A percentile compares a stretch with the other conserved stretches of the same genome.
phyloP scores from a whole-genome alignment of 2,329 filamentous ascomycete genomes.

The Pseudogymnoascus sp. region DNA sequence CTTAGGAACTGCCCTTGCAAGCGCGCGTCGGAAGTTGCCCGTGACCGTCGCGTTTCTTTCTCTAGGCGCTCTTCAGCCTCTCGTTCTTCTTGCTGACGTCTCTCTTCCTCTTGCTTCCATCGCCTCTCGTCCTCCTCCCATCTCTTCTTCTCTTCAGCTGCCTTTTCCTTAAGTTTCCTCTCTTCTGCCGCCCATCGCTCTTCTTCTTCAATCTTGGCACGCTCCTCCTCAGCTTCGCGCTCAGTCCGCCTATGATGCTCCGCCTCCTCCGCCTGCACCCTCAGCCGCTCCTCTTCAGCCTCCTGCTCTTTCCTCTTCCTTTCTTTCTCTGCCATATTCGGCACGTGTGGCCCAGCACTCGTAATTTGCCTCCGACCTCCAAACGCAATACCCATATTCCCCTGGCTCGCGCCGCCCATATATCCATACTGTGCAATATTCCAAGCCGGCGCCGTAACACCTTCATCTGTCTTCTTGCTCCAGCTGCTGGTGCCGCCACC shows the following conservation, averaged over 20 bases:
- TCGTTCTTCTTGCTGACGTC: conserved; percentile 62
- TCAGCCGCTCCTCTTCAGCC: conserved; percentile 53
- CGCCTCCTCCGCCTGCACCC: conserved; percentile 46
- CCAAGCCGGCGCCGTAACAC: conserved; percentile 80
- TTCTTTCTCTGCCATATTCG: conserved; percentile 78
- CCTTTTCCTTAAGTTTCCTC: conserved; percentile 48
- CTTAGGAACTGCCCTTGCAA: conserved; percentile 79
- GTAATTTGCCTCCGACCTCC: conserved; percentile 91
- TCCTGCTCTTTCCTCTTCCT: conserved; percentile 51
- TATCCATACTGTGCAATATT: conserved; percentile 98
- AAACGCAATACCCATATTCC: conserved; percentile 88
- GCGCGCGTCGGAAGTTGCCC: conserved; percentile 55
- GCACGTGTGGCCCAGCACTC: conserved; percentile 68
- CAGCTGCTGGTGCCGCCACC: conserved; percentile 65
- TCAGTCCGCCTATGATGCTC: conserved; percentile 41
- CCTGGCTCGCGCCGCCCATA: conserved; percentile 94
- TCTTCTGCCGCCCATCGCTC: conserved; percentile 60
- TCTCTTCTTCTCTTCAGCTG: conserved; percentile 60
- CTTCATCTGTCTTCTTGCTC: conserved; percentile 80
- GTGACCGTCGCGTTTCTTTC: conserved; percentile 56
- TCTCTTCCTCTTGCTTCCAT: conserved; percentile 72
- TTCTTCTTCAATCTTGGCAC: conserved; percentile 55
- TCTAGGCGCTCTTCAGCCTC: conserved; percentile 62
- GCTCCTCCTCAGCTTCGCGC: conserved; percentile 52
- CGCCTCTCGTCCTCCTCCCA: conserved; percentile 72